Percentiles rank a stretch among this genome's conserved stretches.
Conservation (phyloP, 2,329 filamentous ascomycete genomes). For the Fusarium ambrosium region DNA sequence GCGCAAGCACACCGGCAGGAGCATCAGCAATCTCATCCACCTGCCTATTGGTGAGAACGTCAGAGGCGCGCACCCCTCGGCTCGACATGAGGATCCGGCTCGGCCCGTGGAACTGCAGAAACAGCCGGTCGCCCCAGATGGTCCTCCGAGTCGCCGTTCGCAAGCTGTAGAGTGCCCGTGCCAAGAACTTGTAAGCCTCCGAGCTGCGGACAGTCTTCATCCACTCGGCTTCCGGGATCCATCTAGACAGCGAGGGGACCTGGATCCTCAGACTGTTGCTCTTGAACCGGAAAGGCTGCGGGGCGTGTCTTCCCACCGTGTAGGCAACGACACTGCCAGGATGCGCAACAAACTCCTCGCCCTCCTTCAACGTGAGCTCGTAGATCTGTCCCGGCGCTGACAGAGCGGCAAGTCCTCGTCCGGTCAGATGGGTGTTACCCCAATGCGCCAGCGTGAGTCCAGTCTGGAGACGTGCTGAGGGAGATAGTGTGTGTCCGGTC, state of each 20-base stretch:
- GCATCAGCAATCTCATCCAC: constrained; percentile 91
- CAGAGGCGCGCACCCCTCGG: constrained; percentile 81
- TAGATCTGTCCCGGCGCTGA: constrained; percentile 92
- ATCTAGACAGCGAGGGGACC: constrained; percentile 75
- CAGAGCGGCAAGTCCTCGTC: constrained; percentile 87
- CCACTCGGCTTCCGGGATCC: constrained; percentile 79
- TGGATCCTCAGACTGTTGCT: constrained; percentile 82
- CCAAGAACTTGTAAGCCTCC: constrained; percentile 77
- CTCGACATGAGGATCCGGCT: constrained; percentile 89
- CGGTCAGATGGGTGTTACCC: constrained; percentile 91
- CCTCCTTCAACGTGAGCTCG: constrained; percentile 82
- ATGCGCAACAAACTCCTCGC: constrained; percentile 92
- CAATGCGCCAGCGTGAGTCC: constrained; percentile 86
- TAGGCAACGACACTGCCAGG: constrained; percentile 95
- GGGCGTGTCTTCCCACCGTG: constrained; percentile 78
- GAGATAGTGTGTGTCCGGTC: constrained; percentile 88
- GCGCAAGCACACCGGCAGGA: constrained; percentile 77
- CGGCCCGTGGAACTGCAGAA: constrained; percentile 90
- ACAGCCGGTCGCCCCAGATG: constrained; percentile 94
- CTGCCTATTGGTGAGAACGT: constrained; percentile 82
- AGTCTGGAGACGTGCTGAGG: constrained; percentile 81
- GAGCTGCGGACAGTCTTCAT: constrained; percentile 80
- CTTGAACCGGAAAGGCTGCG: constrained; percentile 89
- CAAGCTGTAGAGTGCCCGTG: constrained; percentile 74
- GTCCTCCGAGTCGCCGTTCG: constrained; percentile 84